Evolutionary conservation across 352 stramenopile genomes (phyloP).

Genomic region (Phytophthora multivora): DNA sequence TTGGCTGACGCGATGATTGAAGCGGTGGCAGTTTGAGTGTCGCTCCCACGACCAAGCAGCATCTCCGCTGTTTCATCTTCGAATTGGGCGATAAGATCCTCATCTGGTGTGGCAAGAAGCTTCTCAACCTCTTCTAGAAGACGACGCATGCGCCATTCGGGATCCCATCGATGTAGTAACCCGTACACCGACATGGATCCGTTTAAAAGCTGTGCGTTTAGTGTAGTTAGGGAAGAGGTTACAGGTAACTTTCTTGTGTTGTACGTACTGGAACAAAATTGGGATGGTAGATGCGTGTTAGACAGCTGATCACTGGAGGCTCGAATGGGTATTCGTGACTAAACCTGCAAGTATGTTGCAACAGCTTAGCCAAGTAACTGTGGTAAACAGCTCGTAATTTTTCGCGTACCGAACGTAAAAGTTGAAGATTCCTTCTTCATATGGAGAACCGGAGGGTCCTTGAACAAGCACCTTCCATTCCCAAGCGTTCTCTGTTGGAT

Average conservation of each 20-base stretch:
- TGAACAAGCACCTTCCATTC: conserved; percentile 47
- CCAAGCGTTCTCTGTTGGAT: conserved; percentile 49
- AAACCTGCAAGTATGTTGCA: conserved; percentile 32
- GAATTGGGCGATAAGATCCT: conserved; percentile 51
- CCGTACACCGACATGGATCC: conserved; percentile 52
- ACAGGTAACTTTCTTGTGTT: background rate
- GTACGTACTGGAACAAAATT: conserved; percentile 65
- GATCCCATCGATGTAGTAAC: conserved; percentile 49
- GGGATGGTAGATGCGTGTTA: conserved; percentile 70
- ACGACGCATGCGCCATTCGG: conserved; percentile 59
- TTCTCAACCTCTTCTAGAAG: conserved; percentile 52
- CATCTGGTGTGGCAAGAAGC: conserved; percentile 44
- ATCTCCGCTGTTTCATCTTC: conserved; percentile 42
- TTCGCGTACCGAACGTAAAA: conserved; percentile 45
- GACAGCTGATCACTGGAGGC: conserved; percentile 42
- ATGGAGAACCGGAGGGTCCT: conserved; percentile 46
- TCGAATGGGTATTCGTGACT: conserved; percentile 67
- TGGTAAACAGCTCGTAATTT: no score
- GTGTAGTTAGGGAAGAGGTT: background rate
- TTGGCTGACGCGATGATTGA: conserved; percentile 19
- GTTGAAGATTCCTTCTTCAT: conserved; percentile 48
- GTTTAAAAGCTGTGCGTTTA: conserved; percentile 48
- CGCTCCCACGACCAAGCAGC: conserved; percentile 14
- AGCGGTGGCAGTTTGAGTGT: conserved; percentile 6
- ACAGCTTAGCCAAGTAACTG: background rate